Percentiles rank a stretch among this genome's conserved stretches.
Evolutionary conservation across 345 rosid genomes (phyloP).

Genomic region (Eucalyptus regnans): DNA sequence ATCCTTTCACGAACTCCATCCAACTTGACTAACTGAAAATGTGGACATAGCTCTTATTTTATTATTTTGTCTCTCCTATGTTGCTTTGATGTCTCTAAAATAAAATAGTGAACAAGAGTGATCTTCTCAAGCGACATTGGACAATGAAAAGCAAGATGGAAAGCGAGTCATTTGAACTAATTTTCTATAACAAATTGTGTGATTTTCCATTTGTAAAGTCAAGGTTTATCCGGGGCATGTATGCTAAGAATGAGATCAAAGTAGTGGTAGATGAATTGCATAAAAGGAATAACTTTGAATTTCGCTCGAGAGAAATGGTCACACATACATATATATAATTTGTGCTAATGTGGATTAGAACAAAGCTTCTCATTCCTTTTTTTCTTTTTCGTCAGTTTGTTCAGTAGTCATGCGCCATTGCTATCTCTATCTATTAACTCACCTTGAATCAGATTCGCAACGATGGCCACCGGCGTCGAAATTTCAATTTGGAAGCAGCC

Average conservation of each 20-base stretch:
- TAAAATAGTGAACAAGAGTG: background rate
- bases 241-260: background rate
- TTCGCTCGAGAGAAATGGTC: background rate
- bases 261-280: background rate
- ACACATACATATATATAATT: too few species aligned
- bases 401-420: too few species aligned
- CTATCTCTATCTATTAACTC: too few species aligned
- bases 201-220: background rate
- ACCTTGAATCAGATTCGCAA: too few species aligned
- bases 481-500: too few species aligned
- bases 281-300: background rate
- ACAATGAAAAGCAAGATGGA: background rate
- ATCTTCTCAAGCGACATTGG: background rate
- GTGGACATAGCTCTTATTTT: background rate
- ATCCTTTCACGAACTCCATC: background rate
- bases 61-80: background rate
- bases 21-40: background rate
- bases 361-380: too few species aligned
- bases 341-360: background rate
- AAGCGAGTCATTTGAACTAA: background rate
- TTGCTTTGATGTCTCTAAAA: background rate
- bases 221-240: fast-evolving
- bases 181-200: background rate
- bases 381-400: too few species aligned
- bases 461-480: too few species aligned